Percentiles rank a stretch among this genome's conserved stretches.
Evolutionary conservation across 257 asterid genomes (phyloP).

Genomic region (Solanum sejunctum): DNA sequence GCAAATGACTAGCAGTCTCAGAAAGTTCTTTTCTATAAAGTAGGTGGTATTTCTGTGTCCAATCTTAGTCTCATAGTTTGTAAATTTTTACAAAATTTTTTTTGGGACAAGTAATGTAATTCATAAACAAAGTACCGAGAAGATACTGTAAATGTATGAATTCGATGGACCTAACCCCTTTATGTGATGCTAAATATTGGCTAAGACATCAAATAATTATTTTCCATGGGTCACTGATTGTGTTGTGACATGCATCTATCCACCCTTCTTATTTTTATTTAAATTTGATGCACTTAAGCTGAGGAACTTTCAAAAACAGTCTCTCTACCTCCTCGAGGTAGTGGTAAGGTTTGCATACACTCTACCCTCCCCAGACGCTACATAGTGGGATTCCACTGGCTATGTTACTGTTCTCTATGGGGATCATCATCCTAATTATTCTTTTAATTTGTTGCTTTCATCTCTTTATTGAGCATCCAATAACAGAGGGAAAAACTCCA

Average conservation of each 20-base stretch:
- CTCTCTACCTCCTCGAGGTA: too few species aligned
- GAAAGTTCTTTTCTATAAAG: background rate
- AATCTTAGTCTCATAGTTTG: background rate
- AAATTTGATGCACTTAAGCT: too few species aligned
- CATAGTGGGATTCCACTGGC: too few species aligned
- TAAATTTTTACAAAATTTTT: background rate
- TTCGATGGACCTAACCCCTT: background rate
- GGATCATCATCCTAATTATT: background rate
- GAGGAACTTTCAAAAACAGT: too few species aligned
- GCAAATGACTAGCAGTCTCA: background rate
- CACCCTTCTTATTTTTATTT: background rate
- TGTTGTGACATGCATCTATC: background rate
- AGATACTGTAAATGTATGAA: background rate
- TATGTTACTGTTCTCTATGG: background rate
- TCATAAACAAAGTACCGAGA: background rate
- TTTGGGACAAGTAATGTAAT: background rate
- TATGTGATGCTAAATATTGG: background rate
- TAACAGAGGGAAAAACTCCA: background rate
- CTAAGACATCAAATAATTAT: background rate
- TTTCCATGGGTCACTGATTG: background rate
- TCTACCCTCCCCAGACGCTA: too few species aligned
- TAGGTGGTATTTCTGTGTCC: background rate
- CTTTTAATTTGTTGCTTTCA: background rate
- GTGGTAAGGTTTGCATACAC: too few species aligned
- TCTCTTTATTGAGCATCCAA: background rate